These are phyloP conservation scores for Chlorella vulgaris DNA, from an alignment of 139 green algal genomes.

Conservation along the genomic window DNA sequence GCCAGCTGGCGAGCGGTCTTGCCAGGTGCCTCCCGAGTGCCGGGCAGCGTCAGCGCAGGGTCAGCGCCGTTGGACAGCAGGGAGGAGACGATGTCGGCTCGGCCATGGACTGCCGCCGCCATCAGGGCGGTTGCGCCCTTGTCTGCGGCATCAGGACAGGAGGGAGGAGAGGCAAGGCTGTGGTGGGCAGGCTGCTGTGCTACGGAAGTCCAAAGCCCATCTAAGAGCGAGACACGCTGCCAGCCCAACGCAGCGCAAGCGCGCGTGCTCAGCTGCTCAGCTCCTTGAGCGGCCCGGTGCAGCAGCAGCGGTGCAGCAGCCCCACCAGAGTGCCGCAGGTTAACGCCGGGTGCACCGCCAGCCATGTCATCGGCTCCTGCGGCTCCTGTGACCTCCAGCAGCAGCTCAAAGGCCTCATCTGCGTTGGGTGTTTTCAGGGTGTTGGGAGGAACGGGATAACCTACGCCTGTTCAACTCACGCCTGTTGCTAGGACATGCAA, in stretches of 20 bases:
- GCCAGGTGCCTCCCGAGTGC: too few relatives aligned
- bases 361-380: conserved; percentile 37
- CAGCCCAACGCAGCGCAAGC: neutral
- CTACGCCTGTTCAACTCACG: too few relatives aligned
- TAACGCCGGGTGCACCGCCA: conserved; percentile 33
- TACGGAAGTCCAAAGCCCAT: too few relatives aligned
- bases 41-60: conserved; percentile 23
- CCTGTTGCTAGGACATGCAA: neutral
- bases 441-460: too few relatives aligned
- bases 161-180: neutral
- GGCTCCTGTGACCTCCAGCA: conserved; percentile 59
- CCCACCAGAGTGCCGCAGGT: conserved; percentile 44
- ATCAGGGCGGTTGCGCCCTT: conserved; percentile 81
- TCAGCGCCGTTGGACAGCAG: conserved; percentile 76
- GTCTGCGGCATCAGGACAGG: neutral
- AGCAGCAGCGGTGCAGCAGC: too few relatives aligned
- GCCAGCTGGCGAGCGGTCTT: conserved; percentile 65
- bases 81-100: conserved; percentile 54
- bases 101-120: conserved; percentile 74
- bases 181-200: too few relatives aligned
- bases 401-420: conserved; percentile 52
- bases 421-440: too few relatives aligned
- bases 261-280: neutral
- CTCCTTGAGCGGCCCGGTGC: neutral
- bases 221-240: too few relatives aligned